A percentile compares a stretch with the other conserved stretches of the same genome.
Conservation (phyloP, 2,329 filamentous ascomycete genomes). For the Xylaria multiplex region DNA sequence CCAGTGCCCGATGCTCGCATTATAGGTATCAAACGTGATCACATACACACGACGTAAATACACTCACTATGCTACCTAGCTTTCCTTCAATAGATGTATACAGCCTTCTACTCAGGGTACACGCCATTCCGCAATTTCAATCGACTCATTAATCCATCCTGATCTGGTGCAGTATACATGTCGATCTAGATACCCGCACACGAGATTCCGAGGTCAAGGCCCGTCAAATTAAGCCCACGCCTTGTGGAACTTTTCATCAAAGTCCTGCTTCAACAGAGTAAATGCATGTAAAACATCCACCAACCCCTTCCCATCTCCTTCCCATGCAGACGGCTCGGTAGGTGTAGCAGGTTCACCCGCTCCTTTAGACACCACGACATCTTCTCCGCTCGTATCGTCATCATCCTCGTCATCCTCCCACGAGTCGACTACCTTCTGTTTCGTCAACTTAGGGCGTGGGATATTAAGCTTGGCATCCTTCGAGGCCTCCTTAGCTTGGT, state of each 20-base stretch:
- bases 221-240: constrained; percentile 62
- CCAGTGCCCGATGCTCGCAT: too few relatives aligned
- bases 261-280: constrained; percentile 64
- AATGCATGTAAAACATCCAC: constrained; percentile 69
- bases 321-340: constrained; percentile 9
- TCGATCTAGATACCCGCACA: too few relatives aligned
- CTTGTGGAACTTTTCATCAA: constrained; percentile 71
- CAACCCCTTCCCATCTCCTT: constrained; percentile 58
- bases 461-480: constrained; percentile 2
- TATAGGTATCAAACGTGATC: too few relatives aligned
- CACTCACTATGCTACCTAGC: too few relatives aligned
- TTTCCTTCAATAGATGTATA: too few relatives aligned
- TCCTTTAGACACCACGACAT: background rate
- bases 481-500: background rate
- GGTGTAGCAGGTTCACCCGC: background rate
- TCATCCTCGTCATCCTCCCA: constrained; percentile 56
- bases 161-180: too few relatives aligned
- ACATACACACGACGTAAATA: too few relatives aligned
- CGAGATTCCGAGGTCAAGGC: too few relatives aligned
- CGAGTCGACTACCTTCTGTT: constrained; percentile 60
- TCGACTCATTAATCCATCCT: too few relatives aligned
- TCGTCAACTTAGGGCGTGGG: constrained; percentile 44
- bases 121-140: too few relatives aligned
- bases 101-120: too few relatives aligned
- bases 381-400: constrained; percentile 38